A percentile compares a stretch with the other conserved stretches of the same genome.
phyloP scores from a whole-genome alignment of 805 yeast species.

The Hyphopichia homilentoma region DNA sequence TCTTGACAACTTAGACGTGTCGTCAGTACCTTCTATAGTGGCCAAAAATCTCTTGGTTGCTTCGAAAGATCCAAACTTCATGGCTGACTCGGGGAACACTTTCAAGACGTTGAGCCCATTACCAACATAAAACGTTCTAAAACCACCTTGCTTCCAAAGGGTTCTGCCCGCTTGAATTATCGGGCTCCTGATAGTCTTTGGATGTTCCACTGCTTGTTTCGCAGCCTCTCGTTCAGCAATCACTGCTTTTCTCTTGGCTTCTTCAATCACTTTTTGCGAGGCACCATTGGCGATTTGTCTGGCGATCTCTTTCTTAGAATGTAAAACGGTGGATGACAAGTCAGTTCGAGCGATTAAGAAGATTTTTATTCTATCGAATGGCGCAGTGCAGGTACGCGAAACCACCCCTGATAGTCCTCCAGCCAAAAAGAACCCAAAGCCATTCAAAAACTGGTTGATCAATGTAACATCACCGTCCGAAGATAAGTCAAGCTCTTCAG shows the following conservation, averaged over 20 bases:
- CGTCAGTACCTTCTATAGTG: slow-evolving; percentile 68
- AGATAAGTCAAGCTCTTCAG: slow-evolving; percentile 74
- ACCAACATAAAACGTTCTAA: slow-evolving; percentile 87
- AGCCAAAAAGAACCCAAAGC: slow-evolving; percentile 87
- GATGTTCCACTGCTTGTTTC: slow-evolving; percentile 28
- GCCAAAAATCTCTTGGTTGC: slow-evolving; percentile 75
- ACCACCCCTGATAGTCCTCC: slow-evolving; percentile 97
- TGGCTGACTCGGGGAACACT: slow-evolving; percentile 95
- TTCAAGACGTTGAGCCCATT: slow-evolving; percentile 91
- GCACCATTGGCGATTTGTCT: slow-evolving; percentile 33
- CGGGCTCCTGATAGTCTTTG: slow-evolving; percentile 61
- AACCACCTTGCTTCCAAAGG: slow-evolving; percentile 84
- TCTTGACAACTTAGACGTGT: slow-evolving; percentile 66
- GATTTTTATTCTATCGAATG: slow-evolving; percentile 92
- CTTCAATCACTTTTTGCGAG: slow-evolving; percentile 30
- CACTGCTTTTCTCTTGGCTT: slow-evolving; percentile 26
- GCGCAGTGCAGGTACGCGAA: slow-evolving; percentile 95
- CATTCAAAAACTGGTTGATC: slow-evolving; percentile 71
- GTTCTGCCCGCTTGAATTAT: slow-evolving; percentile 75
- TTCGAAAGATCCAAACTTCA: slow-evolving; percentile 95
- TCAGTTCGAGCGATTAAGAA: slow-evolving; percentile 90
- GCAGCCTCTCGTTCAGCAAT: slow-evolving; percentile 23
- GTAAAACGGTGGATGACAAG: slow-evolving; percentile 63
- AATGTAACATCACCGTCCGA: slow-evolving; percentile 92
- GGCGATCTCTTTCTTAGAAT: slow-evolving; percentile 47